Percentiles rank a stretch among this genome's conserved stretches.
These are phyloP conservation scores for Coelastrella sp. DNA, from an alignment of 139 green algal genomes.

Conservation along the genomic window DNA sequence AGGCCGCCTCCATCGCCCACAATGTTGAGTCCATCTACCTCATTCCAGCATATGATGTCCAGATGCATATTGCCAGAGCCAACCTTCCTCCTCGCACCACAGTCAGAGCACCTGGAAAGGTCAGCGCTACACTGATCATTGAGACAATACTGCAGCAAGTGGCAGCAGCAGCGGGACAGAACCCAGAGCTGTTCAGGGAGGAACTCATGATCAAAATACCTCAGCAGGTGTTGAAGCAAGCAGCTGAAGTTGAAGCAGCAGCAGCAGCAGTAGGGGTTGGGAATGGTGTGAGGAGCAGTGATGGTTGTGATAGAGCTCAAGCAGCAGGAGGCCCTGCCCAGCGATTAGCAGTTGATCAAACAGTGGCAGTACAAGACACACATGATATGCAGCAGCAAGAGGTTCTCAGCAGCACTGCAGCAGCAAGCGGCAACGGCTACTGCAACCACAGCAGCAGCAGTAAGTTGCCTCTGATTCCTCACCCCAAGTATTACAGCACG, in stretches of 20 bases:
- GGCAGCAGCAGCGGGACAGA: background rate
- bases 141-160: conserved; percentile 35
- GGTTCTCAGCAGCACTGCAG: background rate
- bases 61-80: background rate
- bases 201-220: conserved; percentile 13
- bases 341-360: too few relatives aligned
- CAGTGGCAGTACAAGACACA: too few relatives aligned
- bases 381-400: conserved; percentile 30
- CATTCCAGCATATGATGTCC: background rate
- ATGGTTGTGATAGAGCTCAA: too few relatives aligned
- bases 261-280: too few relatives aligned
- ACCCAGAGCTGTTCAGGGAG: conserved; percentile 13
- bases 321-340: too few relatives aligned
- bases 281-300: too few relatives aligned
- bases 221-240: background rate
- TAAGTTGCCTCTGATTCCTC: background rate
- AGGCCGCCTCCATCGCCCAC: background rate
- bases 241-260: background rate
- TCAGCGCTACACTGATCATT: conserved; percentile 4
- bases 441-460: background rate
- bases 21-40: conserved; percentile 3
- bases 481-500: conserved; percentile 32
- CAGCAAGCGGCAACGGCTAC: background rate
- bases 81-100: conserved; percentile 33
- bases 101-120: conserved; percentile 29